Evolutionary conservation across 176 grass and related monocot species (phyloP).

Genomic region (Guadua angustifolia): DNA sequence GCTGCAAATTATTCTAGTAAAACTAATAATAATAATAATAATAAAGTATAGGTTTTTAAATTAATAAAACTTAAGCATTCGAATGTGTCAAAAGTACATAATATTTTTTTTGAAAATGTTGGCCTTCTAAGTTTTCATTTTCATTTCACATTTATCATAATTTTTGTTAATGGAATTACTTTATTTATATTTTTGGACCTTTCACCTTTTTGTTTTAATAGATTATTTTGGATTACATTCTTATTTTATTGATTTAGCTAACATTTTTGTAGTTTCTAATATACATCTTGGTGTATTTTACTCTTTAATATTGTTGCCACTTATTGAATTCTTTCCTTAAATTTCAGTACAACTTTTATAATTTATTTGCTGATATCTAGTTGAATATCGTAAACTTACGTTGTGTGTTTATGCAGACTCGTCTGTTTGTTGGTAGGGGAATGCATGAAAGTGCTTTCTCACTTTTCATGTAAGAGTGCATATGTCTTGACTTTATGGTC

Average conservation of each 20-base stretch:
- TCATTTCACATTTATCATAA: not conserved
- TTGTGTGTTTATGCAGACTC: constrained; percentile 61
- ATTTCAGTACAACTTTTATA: not conserved
- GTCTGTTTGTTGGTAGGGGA: constrained; percentile 88
- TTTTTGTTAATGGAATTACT: not conserved
- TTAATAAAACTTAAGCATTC: not conserved
- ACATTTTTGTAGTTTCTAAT: constrained; percentile 2
- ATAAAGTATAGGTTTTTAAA: not conserved
- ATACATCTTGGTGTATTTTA: constrained; percentile 15
- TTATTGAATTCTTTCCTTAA: not conserved
- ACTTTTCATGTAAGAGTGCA: constrained; percentile 86
- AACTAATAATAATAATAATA: not conserved
- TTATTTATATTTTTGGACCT: not conserved
- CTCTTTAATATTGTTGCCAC: constrained; percentile 8
- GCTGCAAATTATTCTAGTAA: not conserved
- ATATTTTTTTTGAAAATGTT: not conserved
- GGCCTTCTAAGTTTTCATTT: not conserved
- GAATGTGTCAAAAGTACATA: not conserved
- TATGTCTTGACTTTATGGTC: not conserved
- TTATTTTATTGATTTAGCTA: constrained; percentile 1
- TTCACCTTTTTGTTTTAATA: not conserved
- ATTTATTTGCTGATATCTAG: constrained; percentile 18
- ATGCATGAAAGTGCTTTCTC: constrained; percentile 95
- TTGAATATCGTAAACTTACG: constrained; percentile 34
- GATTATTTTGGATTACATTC: constrained; percentile 2